Evolutionary conservation across 2,329 filamentous ascomycete genomes (phyloP).

Genomic region (Trichoderma afroharzianum): DNA sequence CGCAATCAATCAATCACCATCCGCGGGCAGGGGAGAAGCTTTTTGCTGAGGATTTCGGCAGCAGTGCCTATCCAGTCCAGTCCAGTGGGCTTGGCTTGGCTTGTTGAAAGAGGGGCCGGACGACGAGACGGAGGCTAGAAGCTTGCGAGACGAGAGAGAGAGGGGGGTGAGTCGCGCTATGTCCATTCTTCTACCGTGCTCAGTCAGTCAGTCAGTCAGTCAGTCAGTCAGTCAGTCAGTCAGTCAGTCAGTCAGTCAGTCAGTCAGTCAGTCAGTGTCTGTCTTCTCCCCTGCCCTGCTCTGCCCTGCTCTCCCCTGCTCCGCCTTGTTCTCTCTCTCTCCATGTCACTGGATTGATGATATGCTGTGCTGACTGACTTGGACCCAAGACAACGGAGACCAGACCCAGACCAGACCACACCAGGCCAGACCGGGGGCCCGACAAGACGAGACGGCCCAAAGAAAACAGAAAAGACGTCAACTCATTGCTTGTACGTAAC

Average conservation of each 20-base stretch:
- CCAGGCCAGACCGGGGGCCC: neutral
- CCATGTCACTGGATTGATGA: neutral
- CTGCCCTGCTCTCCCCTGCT: neutral
- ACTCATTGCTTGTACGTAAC: constrained; percentile 9
- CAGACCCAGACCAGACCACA: neutral
- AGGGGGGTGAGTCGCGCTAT: neutral
- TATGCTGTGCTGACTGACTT: neutral
- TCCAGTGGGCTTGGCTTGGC: neutral
- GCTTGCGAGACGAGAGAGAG: neutral
- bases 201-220: no score
- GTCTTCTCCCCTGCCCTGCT: neutral
- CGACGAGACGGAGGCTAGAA: neutral
- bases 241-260: no score
- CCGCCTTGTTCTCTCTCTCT: neutral
- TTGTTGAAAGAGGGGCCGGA: neutral
- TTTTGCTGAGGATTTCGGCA: neutral
- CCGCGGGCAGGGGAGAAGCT: neutral
- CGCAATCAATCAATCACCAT: neutral
- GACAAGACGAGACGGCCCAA: neutral
- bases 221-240: no score
- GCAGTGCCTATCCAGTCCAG: neutral
- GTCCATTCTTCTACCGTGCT: neutral
- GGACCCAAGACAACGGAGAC: no score
- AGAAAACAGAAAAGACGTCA: neutral
- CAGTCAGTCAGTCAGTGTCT: neutral